phyloP scores from a whole-genome alignment of 169 alveolate genomes.

The Babesia ovis region DNA sequence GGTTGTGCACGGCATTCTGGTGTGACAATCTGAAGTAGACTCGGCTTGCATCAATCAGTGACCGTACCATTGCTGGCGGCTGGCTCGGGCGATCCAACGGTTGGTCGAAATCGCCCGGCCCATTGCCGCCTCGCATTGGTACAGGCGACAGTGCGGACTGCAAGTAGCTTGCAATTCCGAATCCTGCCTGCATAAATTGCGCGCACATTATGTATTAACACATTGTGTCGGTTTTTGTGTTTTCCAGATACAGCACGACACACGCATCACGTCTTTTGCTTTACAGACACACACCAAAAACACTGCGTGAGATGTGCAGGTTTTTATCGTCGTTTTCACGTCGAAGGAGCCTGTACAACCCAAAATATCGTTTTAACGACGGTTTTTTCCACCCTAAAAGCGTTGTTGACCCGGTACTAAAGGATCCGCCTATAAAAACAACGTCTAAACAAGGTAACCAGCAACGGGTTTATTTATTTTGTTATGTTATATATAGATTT shows the following conservation, averaged over 20 bases:
- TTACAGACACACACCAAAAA: not conserved
- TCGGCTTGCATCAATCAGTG: conserved; percentile 47
- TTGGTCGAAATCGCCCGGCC: conserved; percentile 29
- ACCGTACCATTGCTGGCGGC: conserved; percentile 46
- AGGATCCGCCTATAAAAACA: too few relatives aligned
- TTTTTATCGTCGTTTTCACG: conserved; percentile 4
- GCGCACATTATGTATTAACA: conserved; percentile 20
- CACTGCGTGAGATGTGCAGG: conserved; percentile 17
- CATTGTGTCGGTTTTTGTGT: not conserved
- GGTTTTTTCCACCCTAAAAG: conserved; percentile 11
- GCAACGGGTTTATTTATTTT: too few relatives aligned
- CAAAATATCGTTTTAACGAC: conserved; percentile 17
- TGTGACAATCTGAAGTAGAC: conserved; percentile 52
- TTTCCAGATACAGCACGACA: conserved; percentile 6
- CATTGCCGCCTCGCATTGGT: conserved; percentile 11
- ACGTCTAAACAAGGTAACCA: too few relatives aligned
- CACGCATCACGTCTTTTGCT: not conserved
- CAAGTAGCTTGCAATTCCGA: conserved; percentile 40
- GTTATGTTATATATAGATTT: too few relatives aligned
- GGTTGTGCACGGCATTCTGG: conserved; percentile 40
- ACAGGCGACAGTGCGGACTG: conserved; percentile 49
- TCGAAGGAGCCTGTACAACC: conserved; percentile 12
- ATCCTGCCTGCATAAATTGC: conserved; percentile 37
- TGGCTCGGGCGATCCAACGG: conserved; percentile 14
- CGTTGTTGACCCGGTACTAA: not conserved